Percentiles rank a stretch among this genome's conserved stretches.
Conservation (phyloP, 495 filamentous ascomycete genomes). For the Glarea lozoyensis region DNA sequence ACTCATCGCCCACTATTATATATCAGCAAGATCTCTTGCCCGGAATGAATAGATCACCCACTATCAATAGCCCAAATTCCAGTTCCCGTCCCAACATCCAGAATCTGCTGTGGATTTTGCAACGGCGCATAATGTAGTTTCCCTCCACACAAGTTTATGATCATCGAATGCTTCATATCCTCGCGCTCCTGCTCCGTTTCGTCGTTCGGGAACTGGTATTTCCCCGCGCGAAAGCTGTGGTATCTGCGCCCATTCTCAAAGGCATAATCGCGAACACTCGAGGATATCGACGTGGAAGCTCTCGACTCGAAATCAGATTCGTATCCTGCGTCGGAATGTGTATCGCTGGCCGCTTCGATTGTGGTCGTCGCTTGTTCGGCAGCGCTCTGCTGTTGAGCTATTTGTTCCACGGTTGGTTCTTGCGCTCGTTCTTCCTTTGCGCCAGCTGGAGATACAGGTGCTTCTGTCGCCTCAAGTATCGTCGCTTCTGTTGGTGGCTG, state of each 20-base stretch:
- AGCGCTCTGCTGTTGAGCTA: not conserved
- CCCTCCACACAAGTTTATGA: constrained; percentile 22
- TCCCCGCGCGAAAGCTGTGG: constrained; percentile 43
- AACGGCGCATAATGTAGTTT: constrained; percentile 36
- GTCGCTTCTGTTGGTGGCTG: not conserved
- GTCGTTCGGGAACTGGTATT: constrained; percentile 31
- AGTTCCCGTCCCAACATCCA: constrained; percentile 28
- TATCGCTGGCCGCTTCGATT: constrained; percentile 4
- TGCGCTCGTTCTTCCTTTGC: not conserved
- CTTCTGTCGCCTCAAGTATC: not conserved
- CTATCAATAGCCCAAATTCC: constrained; percentile 29
- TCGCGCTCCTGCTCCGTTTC: constrained; percentile 20
- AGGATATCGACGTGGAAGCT: constrained; percentile 4
- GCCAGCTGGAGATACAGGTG: not conserved
- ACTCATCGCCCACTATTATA: constrained; percentile 8
- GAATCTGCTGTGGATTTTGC: constrained; percentile 12
- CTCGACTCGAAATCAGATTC: constrained; percentile 3
- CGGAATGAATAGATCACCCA: not conserved
- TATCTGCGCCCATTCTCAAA: constrained; percentile 51
- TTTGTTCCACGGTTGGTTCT: not conserved
- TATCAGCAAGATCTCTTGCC: not conserved
- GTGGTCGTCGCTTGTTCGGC: constrained; percentile 7
- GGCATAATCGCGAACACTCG: constrained; percentile 3
- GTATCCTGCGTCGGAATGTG: constrained; percentile 1
- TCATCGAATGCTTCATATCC: constrained; percentile 12